A percentile compares a stretch with the other conserved stretches of the same genome.
Evolutionary conservation across 345 rosid species (phyloP).

Genomic region (Salix arbutifolia): DNA sequence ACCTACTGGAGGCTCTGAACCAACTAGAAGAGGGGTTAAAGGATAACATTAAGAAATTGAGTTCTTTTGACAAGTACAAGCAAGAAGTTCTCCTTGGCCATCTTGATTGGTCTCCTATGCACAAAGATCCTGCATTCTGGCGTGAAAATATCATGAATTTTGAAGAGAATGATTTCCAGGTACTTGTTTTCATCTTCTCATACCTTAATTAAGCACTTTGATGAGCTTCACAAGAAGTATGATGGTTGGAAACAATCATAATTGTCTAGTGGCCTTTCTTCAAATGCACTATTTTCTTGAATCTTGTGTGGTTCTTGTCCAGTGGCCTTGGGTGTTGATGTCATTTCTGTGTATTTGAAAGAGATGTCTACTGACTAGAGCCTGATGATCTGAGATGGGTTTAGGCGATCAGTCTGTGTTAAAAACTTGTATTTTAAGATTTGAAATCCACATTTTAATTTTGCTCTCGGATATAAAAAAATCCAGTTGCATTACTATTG

Average conservation of each 20-base stretch:
- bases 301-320: neutral
- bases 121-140: constrained; percentile 89
- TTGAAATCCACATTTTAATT: neutral
- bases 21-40: constrained; percentile 81
- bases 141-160: constrained; percentile 78
- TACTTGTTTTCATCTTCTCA: constrained; percentile 13
- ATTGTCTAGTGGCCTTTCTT: neutral
- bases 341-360: neutral
- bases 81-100: constrained; percentile 96
- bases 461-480: no score
- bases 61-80: constrained; percentile 92
- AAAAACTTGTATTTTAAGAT: neutral
- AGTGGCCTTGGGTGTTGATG: neutral
- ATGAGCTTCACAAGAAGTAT: neutral
- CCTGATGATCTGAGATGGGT: neutral
- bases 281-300: neutral
- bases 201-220: neutral
- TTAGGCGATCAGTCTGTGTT: neutral
- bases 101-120: constrained; percentile 99
- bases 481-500: neutral
- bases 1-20: constrained; percentile 75
- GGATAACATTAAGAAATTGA: constrained; percentile 74
- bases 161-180: constrained; percentile 98
- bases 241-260: neutral
- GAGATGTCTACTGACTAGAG: neutral